Percentiles rank a stretch among this genome's conserved stretches.
Conservation (phyloP, 208 protist genomes). For the Naegleria gruberi region DNA sequence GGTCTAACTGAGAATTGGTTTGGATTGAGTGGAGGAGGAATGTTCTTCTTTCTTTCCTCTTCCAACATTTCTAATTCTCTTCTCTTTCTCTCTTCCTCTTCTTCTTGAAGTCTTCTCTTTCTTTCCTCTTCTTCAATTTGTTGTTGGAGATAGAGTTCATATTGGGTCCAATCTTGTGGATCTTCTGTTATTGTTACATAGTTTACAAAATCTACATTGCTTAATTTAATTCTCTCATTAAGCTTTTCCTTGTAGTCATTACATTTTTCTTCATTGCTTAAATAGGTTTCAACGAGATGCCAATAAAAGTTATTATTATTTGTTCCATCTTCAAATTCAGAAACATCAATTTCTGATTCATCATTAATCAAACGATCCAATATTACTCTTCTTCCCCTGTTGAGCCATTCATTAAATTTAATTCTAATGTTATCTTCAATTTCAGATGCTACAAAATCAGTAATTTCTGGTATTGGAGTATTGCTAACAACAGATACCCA, state of each 20-base stretch:
- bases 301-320: background rate
- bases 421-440: background rate
- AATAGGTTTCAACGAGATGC: background rate
- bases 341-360: background rate
- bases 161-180: background rate
- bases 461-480: background rate
- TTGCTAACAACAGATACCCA: background rate
- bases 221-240: background rate
- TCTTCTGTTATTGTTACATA: constrained; percentile 12
- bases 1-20: background rate
- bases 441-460: background rate
- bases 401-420: background rate
- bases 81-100: constrained; percentile 9
- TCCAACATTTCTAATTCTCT: background rate
- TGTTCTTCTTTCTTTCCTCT: background rate
- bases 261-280: background rate
- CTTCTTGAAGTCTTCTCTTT: background rate
- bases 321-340: background rate
- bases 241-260: background rate
- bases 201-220: background rate
- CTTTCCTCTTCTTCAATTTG: background rate
- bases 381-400: background rate
- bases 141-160: background rate
- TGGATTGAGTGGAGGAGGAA: background rate
- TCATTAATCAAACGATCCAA: background rate